Conservation (phyloP, 805 yeast genomes). For the Starmerella sirachaensis region DNA sequence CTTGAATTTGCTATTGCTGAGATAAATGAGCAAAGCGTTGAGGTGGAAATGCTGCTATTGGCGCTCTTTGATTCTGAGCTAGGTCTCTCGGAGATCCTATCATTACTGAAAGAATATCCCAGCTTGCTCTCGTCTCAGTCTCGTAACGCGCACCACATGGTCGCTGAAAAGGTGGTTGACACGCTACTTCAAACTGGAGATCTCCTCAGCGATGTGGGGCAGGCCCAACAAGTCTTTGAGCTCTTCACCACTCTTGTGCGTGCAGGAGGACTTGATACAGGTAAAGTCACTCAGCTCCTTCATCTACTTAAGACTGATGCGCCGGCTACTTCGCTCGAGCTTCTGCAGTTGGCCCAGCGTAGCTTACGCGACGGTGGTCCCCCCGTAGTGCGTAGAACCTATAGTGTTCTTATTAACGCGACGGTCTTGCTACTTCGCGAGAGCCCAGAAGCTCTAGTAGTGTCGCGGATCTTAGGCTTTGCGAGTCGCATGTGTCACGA, state of each 20-base stretch:
- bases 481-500: slow-evolving; percentile 60
- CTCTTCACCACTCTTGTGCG: slow-evolving; percentile 45
- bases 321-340: slow-evolving; percentile 35
- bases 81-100: slow-evolving; percentile 26
- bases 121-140: slow-evolving; percentile 45
- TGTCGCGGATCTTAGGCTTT: slow-evolving; percentile 47
- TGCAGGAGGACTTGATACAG: slow-evolving; percentile 26
- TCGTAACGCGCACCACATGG: slow-evolving; percentile 39
- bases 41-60: slow-evolving; percentile 25
- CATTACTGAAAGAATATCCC: slow-evolving; percentile 36
- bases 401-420: slow-evolving; percentile 60
- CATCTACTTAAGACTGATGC: slow-evolving; percentile 48
- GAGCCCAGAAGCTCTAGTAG: background rate
- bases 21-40: slow-evolving; percentile 5
- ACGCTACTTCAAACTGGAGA: slow-evolving; percentile 36
- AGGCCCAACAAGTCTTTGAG: slow-evolving; percentile 48
- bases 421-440: slow-evolving; percentile 37
- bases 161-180: slow-evolving; percentile 51
- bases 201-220: slow-evolving; percentile 34
- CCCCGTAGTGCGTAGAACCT: slow-evolving; percentile 48
- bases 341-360: slow-evolving; percentile 37
- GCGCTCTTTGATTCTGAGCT: slow-evolving; percentile 26
- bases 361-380: slow-evolving; percentile 42
- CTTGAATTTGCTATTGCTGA: slow-evolving; percentile 1
- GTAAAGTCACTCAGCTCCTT: slow-evolving; percentile 48